Percentiles rank a stretch among this genome's conserved stretches.
phyloP scores from a whole-genome alignment of 2,329 filamentous ascomycete species.

The Alternaria postmessia region DNA sequence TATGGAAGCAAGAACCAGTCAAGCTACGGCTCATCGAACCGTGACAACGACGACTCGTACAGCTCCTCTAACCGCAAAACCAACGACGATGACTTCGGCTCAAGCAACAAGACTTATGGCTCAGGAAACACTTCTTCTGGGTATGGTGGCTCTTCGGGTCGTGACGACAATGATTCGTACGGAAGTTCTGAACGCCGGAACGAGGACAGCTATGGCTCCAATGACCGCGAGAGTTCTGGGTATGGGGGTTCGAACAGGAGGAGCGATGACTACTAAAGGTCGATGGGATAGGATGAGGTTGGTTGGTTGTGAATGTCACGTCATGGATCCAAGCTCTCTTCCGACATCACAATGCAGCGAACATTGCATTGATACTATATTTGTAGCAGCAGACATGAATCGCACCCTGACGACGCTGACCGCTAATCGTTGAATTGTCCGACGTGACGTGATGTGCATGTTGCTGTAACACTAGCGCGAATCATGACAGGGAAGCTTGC shows the following conservation, averaged over 20 bases:
- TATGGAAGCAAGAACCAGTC: constrained; percentile 12
- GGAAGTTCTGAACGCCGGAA: constrained; percentile 4
- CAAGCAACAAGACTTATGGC: constrained; percentile 4
- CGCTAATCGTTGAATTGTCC: background rate
- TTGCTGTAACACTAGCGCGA: constrained; percentile 4
- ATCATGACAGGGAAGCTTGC: constrained; percentile 9
- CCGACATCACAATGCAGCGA: background rate
- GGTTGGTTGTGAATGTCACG: background rate
- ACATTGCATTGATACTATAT: background rate
- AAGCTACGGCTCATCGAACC: constrained; percentile 11
- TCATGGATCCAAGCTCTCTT: background rate
- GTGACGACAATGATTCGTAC: constrained; percentile 3
- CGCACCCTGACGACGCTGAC: background rate
- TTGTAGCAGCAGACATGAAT: background rate
- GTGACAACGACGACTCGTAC: constrained; percentile 12
- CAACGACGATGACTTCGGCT: constrained; percentile 8
- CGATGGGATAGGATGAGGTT: background rate
- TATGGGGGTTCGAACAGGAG: constrained; percentile 14
- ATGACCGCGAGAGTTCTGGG: constrained; percentile 3
- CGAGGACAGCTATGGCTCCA: constrained; percentile 7
- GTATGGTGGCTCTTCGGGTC: constrained; percentile 2
- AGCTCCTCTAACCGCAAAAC: constrained; percentile 14
- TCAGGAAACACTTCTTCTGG: constrained; percentile 4
- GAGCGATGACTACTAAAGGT: constrained; percentile 13
- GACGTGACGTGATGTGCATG: background rate